Conservation (phyloP, 176 grass and related monocot genomes). For the Phyllostachys edulis region DNA sequence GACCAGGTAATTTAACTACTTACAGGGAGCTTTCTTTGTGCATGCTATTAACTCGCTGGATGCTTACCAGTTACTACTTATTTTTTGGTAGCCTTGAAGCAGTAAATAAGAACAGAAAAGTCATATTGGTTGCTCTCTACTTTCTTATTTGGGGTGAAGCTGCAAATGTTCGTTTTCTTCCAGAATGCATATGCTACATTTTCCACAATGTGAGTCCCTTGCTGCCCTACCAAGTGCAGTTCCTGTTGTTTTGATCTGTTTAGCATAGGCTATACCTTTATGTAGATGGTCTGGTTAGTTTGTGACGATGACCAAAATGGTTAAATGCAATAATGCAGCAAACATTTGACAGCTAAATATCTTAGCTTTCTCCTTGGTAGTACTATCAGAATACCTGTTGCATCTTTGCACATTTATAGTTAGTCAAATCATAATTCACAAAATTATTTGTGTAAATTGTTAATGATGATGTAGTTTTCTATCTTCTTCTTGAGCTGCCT, state of each 20-base stretch:
- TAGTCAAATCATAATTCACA: neutral
- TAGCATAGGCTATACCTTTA: neutral
- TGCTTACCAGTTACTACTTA: conserved; percentile 13
- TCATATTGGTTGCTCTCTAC: conserved; percentile 84
- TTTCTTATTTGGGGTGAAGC: conserved; percentile 98
- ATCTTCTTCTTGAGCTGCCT: neutral
- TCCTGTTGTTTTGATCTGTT: conserved; percentile 3
- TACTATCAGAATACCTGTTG: neutral
- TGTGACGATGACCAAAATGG: neutral
- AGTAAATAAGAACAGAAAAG: conserved; percentile 78
- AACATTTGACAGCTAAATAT: neutral
- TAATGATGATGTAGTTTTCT: neutral
- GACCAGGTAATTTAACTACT: conserved; percentile 63
- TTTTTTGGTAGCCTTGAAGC: conserved; percentile 58
- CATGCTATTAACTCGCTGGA: conserved; percentile 14
- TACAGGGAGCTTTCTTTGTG: neutral
- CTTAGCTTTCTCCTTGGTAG: neutral
- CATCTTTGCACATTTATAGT: neutral
- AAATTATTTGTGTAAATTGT: neutral
- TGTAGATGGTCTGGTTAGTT: neutral
- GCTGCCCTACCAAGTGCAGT: neutral
- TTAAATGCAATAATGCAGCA: neutral
- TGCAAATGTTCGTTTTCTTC: conserved; percentile 89
- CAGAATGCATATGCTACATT: conserved; percentile 96
- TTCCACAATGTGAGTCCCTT: conserved; percentile 88